Conservation (phyloP, 2,329 filamentous ascomycete genomes). For the Xylaria sp. region DNA sequence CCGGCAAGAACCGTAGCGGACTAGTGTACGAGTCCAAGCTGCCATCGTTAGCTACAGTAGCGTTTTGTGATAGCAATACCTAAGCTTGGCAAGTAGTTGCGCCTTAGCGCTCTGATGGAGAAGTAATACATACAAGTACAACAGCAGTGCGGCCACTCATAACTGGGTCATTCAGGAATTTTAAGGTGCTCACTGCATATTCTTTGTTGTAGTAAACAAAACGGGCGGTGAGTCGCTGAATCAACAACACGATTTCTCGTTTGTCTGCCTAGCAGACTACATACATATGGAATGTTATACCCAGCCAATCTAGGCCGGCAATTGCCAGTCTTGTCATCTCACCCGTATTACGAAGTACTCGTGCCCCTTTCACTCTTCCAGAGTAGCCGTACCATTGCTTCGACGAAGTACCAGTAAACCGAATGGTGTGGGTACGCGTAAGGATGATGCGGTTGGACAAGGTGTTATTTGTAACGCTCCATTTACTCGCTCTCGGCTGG, state of each 20-base stretch:
- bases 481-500: constrained; percentile 17
- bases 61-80: constrained; percentile 4
- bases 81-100: not conserved
- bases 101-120: constrained; percentile 13
- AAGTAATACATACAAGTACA: not conserved
- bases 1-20: constrained; percentile 12
- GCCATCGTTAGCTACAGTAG: constrained; percentile 8
- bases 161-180: constrained; percentile 13
- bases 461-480: constrained; percentile 20
- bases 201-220: constrained; percentile 6
- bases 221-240: constrained; percentile 32
- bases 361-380: not conserved
- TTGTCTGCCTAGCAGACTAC: constrained; percentile 19
- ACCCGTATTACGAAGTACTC: constrained; percentile 8
- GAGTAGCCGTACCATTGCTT: not conserved
- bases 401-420: not conserved
- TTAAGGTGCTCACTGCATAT: constrained; percentile 38
- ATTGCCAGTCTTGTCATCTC: constrained; percentile 11
- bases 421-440: constrained; percentile 15
- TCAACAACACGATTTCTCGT: not conserved
- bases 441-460: constrained; percentile 5
- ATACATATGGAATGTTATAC: constrained; percentile 22
- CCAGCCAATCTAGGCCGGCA: constrained; percentile 18
- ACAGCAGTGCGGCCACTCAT: not conserved
- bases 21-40: not conserved